Percentiles rank a stretch among this genome's conserved stretches.
phyloP scores from a whole-genome alignment of 2,329 filamentous ascomycete genomes.

The Elsinoe ampelina region DNA sequence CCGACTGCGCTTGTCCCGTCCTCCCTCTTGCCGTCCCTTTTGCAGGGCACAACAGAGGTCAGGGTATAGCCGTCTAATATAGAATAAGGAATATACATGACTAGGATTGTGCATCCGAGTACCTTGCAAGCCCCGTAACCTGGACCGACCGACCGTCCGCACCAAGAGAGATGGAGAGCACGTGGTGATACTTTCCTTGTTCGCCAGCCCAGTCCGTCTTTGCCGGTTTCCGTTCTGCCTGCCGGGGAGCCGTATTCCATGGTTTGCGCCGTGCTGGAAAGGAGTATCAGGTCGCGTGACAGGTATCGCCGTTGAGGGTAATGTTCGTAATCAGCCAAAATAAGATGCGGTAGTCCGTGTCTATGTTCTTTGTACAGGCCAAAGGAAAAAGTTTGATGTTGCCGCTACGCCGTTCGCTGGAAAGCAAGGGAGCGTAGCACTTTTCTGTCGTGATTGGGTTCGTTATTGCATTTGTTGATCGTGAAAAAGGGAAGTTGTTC shows the following conservation, averaged over 20 bases:
- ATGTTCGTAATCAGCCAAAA: not conserved
- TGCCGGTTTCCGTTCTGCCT: not conserved
- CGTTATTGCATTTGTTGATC: constrained; percentile 7
- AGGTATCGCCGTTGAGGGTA: no score
- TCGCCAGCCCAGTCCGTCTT: not conserved
- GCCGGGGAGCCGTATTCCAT: not conserved
- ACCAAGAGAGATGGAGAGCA: not conserved
- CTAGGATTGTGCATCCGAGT: no score
- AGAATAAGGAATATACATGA: constrained; percentile 4
- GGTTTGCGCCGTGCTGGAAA: not conserved
- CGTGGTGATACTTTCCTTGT: not conserved
- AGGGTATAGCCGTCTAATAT: constrained; percentile 13
- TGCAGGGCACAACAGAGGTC: not conserved
- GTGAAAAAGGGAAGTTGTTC: constrained; percentile 1
- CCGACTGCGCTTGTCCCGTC: constrained; percentile 13
- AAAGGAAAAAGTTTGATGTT: constrained; percentile 1
- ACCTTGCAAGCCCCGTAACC: no score
- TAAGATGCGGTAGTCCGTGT: constrained; percentile 4
- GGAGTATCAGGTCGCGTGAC: not conserved
- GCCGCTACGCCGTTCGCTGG: constrained; percentile 7
- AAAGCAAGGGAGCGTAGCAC: not conserved
- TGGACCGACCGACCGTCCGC: not conserved
- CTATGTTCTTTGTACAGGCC: constrained; percentile 13
- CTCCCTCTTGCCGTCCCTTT: not conserved
- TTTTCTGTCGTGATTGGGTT: constrained; percentile 11